These are phyloP conservation scores for Alternaria rosae DNA, from an alignment of 2,329 filamentous ascomycete genomes.

Conservation along the genomic window DNA sequence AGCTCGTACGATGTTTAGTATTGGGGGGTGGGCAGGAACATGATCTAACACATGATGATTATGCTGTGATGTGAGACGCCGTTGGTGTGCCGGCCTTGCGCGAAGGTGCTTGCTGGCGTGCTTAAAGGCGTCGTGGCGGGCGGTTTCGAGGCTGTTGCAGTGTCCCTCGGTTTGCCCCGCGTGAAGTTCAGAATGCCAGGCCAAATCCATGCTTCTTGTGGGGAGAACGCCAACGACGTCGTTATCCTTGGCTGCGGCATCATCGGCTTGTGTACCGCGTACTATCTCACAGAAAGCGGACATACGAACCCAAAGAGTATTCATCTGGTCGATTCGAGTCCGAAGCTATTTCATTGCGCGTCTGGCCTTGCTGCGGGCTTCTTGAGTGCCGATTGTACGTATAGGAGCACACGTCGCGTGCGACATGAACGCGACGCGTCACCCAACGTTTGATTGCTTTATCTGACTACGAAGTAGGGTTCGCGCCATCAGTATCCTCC, in stretches of 20 bases:
- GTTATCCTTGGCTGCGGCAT: conserved; percentile 56
- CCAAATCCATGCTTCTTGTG: conserved; percentile 7
- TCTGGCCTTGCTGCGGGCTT: conserved; percentile 80
- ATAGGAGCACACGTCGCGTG: not conserved
- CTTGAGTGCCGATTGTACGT: conserved; percentile 71
- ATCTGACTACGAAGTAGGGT: conserved; percentile 54
- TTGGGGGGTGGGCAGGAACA: not conserved
- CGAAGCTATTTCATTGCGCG: conserved; percentile 73
- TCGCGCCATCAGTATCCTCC: conserved; percentile 62
- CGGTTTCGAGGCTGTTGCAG: not conserved
- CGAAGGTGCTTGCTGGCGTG: not conserved
- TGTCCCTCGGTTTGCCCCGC: conserved; percentile 1
- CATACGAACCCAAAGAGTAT: conserved; percentile 56
- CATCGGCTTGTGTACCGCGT: conserved; percentile 58
- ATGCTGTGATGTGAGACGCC: conserved; percentile 2
- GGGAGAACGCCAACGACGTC: conserved; percentile 16
- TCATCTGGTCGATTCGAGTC: conserved; percentile 65
- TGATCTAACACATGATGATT: conserved; percentile 1
- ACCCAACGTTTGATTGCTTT: not conserved
- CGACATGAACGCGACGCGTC: not conserved
- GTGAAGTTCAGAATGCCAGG: conserved; percentile 3
- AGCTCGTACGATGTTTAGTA: conserved; percentile 6
- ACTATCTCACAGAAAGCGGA: conserved; percentile 66
- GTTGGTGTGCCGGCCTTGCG: not conserved
- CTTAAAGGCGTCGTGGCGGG: not conserved